Evolutionary conservation across 805 yeast genomes (phyloP).

Genomic region (Zygoascus bituminiphila): DNA sequence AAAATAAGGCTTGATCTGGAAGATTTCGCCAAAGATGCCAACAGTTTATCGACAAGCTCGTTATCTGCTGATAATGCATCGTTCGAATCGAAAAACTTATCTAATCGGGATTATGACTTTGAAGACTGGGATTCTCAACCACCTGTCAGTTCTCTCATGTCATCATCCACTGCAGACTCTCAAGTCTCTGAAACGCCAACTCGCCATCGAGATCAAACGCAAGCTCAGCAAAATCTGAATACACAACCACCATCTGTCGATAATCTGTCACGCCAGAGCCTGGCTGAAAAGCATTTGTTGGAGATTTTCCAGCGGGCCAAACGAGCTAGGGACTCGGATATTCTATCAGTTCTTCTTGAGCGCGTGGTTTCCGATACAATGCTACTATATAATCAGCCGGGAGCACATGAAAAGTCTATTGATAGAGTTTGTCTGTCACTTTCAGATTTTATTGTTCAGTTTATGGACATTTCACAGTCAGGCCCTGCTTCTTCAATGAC

Average conservation of each 20-base stretch:
- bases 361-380: slow-evolving; percentile 19
- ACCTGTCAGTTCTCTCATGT: neutral
- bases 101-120: neutral
- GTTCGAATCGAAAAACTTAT: neutral
- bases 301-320: slow-evolving; percentile 14
- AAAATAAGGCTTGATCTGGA: neutral
- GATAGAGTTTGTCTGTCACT: slow-evolving; percentile 18
- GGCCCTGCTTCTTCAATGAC: neutral
- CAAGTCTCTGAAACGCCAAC: neutral
- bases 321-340: slow-evolving; percentile 13
- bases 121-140: slow-evolving; percentile 1
- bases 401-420: neutral
- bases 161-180: neutral
- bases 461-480: neutral
- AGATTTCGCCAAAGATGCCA: neutral
- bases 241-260: too few species aligned
- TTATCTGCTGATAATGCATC: neutral
- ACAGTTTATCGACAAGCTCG: neutral
- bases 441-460: slow-evolving; percentile 12
- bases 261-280: slow-evolving; percentile 14
- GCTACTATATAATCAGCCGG: slow-evolving; percentile 11
- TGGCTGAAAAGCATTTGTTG: slow-evolving; percentile 20
- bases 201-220: neutral
- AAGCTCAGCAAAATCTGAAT: neutral
- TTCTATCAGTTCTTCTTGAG: slow-evolving; percentile 18